Conservation (phyloP, 352 stramenopile genomes). For the Phytopythium boreale region DNA sequence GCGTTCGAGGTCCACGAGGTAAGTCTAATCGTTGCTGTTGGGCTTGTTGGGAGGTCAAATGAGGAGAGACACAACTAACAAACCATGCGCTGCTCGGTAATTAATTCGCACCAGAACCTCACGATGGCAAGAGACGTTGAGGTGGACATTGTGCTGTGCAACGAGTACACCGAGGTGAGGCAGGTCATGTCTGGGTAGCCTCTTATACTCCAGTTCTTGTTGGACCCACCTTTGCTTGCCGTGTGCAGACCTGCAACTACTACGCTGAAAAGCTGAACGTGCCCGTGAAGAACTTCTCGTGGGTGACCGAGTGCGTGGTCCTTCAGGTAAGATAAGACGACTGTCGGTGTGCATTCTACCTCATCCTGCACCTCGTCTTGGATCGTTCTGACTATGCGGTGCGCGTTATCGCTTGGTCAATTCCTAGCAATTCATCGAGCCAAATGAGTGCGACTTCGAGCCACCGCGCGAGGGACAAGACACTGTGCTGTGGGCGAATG, state of each 20-base stretch:
- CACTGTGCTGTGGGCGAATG: conserved; percentile 38
- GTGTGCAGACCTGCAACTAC: conserved; percentile 45
- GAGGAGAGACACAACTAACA: neutral
- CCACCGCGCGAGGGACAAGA: conserved; percentile 30
- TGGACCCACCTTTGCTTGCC: neutral
- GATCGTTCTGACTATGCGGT: neutral
- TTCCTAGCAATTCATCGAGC: conserved; percentile 45
- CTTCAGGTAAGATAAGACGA: conserved; percentile 44
- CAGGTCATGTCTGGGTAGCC: neutral
- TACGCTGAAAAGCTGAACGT: conserved; percentile 36
- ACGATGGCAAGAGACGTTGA: conserved; percentile 22
- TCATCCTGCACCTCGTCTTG: neutral
- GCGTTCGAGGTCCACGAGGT: conserved; percentile 59
- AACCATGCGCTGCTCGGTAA: neutral
- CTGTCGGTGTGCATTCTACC: neutral
- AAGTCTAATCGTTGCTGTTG: neutral
- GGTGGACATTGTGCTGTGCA: conserved; percentile 65
- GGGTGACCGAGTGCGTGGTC: conserved; percentile 81
- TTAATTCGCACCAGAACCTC: conserved; percentile 34
- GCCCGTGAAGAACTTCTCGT: conserved; percentile 64
- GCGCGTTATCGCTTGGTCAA: neutral
- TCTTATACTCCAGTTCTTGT: neutral
- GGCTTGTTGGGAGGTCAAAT: neutral
- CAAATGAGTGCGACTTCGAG: conserved; percentile 34
- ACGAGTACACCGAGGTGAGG: conserved; percentile 67